phyloP scores from a whole-genome alignment of 106 monocot genomes.

The Apostasia ramifera region DNA sequence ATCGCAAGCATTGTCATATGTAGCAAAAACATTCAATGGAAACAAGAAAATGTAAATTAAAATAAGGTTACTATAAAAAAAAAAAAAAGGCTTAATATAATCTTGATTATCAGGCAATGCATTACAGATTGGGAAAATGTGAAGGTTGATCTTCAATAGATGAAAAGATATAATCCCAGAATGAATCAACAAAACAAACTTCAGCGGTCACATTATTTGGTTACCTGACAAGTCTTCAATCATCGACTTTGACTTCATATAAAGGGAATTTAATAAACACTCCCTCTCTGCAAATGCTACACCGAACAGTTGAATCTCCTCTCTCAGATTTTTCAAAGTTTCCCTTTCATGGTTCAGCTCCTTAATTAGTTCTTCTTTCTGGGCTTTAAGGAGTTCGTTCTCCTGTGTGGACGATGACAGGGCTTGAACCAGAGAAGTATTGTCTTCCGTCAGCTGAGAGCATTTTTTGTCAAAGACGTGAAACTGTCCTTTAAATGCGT shows the following conservation, averaged over 20 bases:
- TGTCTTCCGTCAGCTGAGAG: constrained; percentile 46
- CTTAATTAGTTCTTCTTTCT: constrained; percentile 38
- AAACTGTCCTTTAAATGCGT: constrained; percentile 28
- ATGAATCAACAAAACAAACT: too few species aligned
- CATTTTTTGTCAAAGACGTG: constrained; percentile 39
- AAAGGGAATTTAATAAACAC: constrained; percentile 47
- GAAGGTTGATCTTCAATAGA: too few species aligned
- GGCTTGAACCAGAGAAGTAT: constrained; percentile 32
- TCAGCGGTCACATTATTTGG: constrained; percentile 15
- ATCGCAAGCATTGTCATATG: too few species aligned
- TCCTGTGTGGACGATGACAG: constrained; percentile 40
- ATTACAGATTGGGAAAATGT: too few species aligned
- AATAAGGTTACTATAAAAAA: too few species aligned
- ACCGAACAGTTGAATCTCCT: constrained; percentile 48
- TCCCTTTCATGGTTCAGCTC: constrained; percentile 40
- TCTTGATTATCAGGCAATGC: too few species aligned
- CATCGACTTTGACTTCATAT: constrained; percentile 66
- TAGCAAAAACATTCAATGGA: too few species aligned
- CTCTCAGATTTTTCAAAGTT: constrained; percentile 55
- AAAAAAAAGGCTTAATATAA: too few species aligned
- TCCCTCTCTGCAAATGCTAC: constrained; percentile 56
- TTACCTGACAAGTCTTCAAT: constrained; percentile 31
- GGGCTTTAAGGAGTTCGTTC: constrained; percentile 14
- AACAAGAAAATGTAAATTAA: too few species aligned
- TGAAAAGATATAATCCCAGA: too few species aligned